phyloP scores from a whole-genome alignment of 768 basidiomycete species.

The Candolleomyces aberdarensis region DNA sequence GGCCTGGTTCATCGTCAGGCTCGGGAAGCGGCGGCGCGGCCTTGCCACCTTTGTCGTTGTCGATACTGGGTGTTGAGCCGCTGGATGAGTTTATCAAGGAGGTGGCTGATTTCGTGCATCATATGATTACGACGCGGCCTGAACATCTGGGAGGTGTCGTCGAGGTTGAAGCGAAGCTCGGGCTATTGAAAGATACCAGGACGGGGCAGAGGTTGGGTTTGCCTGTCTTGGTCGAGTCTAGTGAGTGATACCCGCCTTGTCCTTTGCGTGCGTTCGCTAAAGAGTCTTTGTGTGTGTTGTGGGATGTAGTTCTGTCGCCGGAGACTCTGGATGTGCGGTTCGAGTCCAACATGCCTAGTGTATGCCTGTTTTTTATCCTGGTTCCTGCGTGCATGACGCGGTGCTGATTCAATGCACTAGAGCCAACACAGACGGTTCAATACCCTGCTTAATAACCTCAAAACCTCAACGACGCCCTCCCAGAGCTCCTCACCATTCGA shows the following conservation, averaged over 20 bases:
- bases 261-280: background rate
- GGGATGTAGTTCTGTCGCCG: slow-evolving; percentile 59
- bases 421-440: slow-evolving; percentile 88
- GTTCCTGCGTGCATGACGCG: background rate
- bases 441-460: slow-evolving; percentile 78
- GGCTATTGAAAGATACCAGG: slow-evolving; percentile 53
- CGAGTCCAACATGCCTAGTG: slow-evolving; percentile 90
- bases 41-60: slow-evolving; percentile 67
- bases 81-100: slow-evolving; percentile 92
- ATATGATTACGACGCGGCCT: slow-evolving; percentile 58
- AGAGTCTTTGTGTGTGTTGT: background rate
- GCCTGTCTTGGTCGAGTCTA: slow-evolving; percentile 81
- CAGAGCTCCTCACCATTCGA: slow-evolving; percentile 57
- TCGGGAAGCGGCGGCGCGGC: background rate
- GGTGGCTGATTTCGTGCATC: slow-evolving; percentile 85
- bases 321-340: slow-evolving; percentile 67
- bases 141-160: slow-evolving; percentile 51
- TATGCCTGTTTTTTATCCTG: slow-evolving; percentile 36
- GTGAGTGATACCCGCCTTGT: slow-evolving; percentile 43
- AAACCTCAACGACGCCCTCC: slow-evolving; percentile 46
- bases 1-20: background rate
- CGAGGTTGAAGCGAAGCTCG: slow-evolving; percentile 92
- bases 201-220: slow-evolving; percentile 57
- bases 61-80: slow-evolving; percentile 86
- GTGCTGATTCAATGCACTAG: slow-evolving; percentile 33